Evolutionary conservation across 805 yeast species (phyloP).

Genomic region (Nakazawaea ernobii): DNA sequence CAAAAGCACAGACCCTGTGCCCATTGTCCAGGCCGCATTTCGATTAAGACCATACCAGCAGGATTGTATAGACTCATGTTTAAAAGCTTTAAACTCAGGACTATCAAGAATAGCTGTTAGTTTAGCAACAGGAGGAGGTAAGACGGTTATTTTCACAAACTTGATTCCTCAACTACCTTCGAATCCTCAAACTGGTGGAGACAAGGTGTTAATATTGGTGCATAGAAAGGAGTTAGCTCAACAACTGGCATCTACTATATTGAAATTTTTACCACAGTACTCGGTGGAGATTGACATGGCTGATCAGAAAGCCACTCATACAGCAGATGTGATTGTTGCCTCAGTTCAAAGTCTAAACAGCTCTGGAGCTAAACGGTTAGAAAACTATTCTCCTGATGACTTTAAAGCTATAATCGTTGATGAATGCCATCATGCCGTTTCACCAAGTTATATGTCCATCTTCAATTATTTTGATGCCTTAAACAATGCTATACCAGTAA

Average conservation of each 20-base stretch:
- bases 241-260: conserved; percentile 58
- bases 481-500: conserved; percentile 41
- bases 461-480: conserved; percentile 53
- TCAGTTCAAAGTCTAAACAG: conserved; percentile 64
- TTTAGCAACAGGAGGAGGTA: conserved; percentile 93
- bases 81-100: conserved; percentile 40
- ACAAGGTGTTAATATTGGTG: conserved; percentile 57
- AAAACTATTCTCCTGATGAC: conserved; percentile 47
- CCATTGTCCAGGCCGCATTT: background rate
- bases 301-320: conserved; percentile 30
- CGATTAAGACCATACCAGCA: conserved; percentile 48
- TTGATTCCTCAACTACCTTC: conserved; percentile 36
- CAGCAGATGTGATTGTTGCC: conserved; percentile 66
- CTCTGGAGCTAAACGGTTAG: conserved; percentile 35
- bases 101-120: conserved; percentile 67
- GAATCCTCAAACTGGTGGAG: conserved; percentile 22
- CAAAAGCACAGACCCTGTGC: background rate
- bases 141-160: conserved; percentile 72
- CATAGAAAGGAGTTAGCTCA: conserved; percentile 74
- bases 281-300: conserved; percentile 71
- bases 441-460: conserved; percentile 56
- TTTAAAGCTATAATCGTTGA: conserved; percentile 76
- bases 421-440: conserved; percentile 91
- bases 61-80: conserved; percentile 57
- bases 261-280: conserved; percentile 40